phyloP scores from a whole-genome alignment of 768 basidiomycete species.

The Boletus subparvulus region DNA sequence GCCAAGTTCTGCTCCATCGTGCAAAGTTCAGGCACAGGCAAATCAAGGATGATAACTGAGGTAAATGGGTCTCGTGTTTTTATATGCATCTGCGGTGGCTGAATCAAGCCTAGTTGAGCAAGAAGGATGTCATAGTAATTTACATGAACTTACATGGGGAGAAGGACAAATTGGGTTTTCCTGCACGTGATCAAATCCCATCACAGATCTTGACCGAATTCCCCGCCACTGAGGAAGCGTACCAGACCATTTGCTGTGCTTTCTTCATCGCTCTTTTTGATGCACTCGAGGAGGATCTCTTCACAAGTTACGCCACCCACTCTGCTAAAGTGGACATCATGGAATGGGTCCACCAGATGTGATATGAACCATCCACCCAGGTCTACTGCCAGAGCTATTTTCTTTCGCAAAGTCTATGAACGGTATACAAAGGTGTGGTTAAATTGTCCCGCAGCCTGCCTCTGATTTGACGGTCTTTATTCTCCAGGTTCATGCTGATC shows the following conservation, averaged over 20 bases:
- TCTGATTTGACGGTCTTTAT: background rate
- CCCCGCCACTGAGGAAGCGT: background rate
- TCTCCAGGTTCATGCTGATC: background rate
- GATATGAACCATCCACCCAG: background rate
- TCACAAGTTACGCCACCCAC: background rate
- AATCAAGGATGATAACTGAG: constrained; percentile 13
- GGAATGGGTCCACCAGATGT: constrained; percentile 2
- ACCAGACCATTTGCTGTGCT: constrained; percentile 3
- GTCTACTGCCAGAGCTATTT: background rate
- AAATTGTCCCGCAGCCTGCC: no score
- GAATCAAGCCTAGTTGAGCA: constrained; percentile 1
- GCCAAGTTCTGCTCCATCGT: constrained; percentile 5
- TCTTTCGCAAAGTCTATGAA: background rate
- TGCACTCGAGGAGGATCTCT: background rate
- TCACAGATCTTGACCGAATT: constrained; percentile 11
- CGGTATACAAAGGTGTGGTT: background rate
- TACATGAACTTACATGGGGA: constrained; percentile 15
- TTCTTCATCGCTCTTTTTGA: constrained; percentile 19
- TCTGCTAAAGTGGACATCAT: background rate
- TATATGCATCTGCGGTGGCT: background rate
- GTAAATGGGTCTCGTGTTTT: background rate
- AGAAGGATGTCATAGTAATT: constrained; percentile 14
- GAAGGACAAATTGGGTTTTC: constrained; percentile 8
- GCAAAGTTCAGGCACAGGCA: constrained; percentile 16
- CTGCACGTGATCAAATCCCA: constrained; percentile 14